Evolutionary conservation across 306 rosid species (phyloP), one percentile per base, ranked within the genome.

Genomic region (Begonia masoniana): DNA sequence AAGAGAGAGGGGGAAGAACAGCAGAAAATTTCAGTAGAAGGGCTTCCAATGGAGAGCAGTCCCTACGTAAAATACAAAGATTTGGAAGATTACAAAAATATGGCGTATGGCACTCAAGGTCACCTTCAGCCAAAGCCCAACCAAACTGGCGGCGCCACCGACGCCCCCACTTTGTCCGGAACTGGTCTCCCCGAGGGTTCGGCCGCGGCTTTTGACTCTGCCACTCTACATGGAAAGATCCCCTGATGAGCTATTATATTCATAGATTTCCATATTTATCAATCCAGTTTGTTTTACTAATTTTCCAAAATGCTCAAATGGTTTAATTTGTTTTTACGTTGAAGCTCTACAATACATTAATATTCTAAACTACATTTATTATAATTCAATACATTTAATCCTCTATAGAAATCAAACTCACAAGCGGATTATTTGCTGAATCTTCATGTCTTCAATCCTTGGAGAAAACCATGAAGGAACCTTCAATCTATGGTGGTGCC

Each of bases 101-200:
- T 51, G 10, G 57, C 43, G 10, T 61, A 61, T 14, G 65, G 65
- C 14, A 13, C 52, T 10, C 24, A 52, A 55, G 65, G 65, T 4
- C 57, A 61, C 47, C 43, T 61, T 13, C 23, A 51, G 21, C 65
- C 65, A 10, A 61, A 52, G 58, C 51, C 57, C 43, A 42, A 41
- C 10, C 58, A 42, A 12, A 51, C 51, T 15, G 62, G 62, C 5
- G 62, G 62, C 13, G 65, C 51, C 51, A 61, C 65, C 15, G 65
- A 61, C 5, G 65, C 65, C n/a, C 65, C 65, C 51, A 61, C 65
- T 43, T 19, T 61, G 51, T 61, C 65, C 15, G 65, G 65, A 46
- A 50, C 17, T 6, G 64, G 64, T 55, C 51, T 50, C 9, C 64
- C 64, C 3, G 55, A 60, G 64, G 56, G 41, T 13, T 45, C 49